Evolutionary conservation across 805 yeast genomes (phyloP).

Genomic region (Helenozyma baotianmanensis): DNA sequence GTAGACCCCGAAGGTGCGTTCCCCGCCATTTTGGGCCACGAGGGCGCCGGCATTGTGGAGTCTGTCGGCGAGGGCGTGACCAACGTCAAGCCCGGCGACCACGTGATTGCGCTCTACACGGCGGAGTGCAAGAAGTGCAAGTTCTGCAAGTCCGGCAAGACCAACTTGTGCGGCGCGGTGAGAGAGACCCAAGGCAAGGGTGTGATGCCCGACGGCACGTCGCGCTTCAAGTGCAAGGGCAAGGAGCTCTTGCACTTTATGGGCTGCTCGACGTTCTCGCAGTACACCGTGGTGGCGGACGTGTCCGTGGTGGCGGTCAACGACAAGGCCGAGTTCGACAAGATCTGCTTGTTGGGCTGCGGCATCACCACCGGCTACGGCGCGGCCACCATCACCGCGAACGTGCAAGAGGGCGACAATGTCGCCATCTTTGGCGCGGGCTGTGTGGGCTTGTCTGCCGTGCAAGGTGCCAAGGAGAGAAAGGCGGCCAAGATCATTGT

Average conservation of each 20-base stretch:
- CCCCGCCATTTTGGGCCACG: conserved; percentile 94
- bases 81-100: conserved; percentile 86
- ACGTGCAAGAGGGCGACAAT: conserved; percentile 85
- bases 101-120: conserved; percentile 89
- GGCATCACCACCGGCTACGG: conserved; percentile 99
- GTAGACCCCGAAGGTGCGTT: conserved; percentile 94
- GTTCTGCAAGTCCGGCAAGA: conserved; percentile 91
- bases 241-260: conserved; percentile 83
- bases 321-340: conserved; percentile 76
- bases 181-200: conserved; percentile 98
- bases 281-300: conserved; percentile 97
- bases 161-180: conserved; percentile 92
- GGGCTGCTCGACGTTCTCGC: conserved; percentile 98
- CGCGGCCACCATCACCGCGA: conserved; percentile 92
- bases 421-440: conserved; percentile 98
- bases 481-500: conserved; percentile 80
- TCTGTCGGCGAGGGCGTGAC: conserved; percentile 92
- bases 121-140: conserved; percentile 96
- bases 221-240: conserved; percentile 84
- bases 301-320: conserved; percentile 92
- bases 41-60: conserved; percentile 97
- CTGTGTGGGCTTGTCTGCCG: conserved; percentile 92
- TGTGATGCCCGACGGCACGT: conserved; percentile 97
- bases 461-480: conserved; percentile 87
- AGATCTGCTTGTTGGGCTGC: conserved; percentile 91